Base-by-base conservation (phyloP, 176 grass and related monocot species). In the Cenchrus americanus region DNA sequence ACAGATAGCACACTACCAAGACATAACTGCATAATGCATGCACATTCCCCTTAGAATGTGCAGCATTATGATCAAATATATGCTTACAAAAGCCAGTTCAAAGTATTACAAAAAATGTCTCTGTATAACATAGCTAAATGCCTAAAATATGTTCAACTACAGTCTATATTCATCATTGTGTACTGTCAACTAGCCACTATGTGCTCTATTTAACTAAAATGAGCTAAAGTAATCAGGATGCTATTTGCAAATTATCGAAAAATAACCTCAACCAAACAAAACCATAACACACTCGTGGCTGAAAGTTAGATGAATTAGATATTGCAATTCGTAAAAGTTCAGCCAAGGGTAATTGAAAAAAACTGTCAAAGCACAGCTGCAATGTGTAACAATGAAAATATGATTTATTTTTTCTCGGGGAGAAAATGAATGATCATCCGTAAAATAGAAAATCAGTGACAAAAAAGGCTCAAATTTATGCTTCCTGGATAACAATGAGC, bases 241-340 rank as follows among this genome's bases (percentile, higher is more conserved):
- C 50, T 46, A 80, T 80, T 80, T 88, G 49, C 5, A 59, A 73
- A 66, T 47, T 0, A 27, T 86, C 14, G 10, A 73, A 40, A 2
- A 79, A 19, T 48, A 65, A 58, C 37, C 24, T 71, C 67, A 58
- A 62, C 46, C 74, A 83, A 68, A 52, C 23, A 83, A 82, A 79
- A 84, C 22, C 44, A 32, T 43, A 75, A 47, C 22, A 54, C 53
- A 32, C 69, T 76, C 21, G 22, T 34, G 37, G 22, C n/a, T 60
- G 57, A 70, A 17, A 83, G 6, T 52, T 19, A 34, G 8, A 83
- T 26, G 40, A 41, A 75, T 13, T 19, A 24, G 23, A 5, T 77
- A 23, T 43, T 61, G 30, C 15, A 12, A 84, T 80, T 41, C 46
- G 52, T 5, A 77, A 22, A 71, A 22, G 23, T 71, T 77, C 22